phyloP scores from a whole-genome alignment of 2,329 filamentous ascomycete species.

The Parastagonospora nodorum region DNA sequence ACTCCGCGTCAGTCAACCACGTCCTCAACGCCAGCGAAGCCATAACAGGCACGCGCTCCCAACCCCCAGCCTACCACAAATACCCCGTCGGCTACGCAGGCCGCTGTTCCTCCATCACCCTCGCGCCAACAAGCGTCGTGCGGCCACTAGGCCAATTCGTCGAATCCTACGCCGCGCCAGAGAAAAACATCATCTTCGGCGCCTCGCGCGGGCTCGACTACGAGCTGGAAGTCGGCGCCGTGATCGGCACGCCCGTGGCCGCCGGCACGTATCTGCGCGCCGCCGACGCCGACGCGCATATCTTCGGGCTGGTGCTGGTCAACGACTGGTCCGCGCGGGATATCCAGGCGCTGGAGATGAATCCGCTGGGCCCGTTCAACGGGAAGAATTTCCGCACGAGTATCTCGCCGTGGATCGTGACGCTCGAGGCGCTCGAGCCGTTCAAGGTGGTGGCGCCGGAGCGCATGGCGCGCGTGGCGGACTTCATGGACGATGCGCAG shows the following conservation, averaged over 20 bases:
- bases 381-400: slow-evolving; percentile 65
- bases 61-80: slow-evolving; percentile 35
- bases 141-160: slow-evolving; percentile 36
- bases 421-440: slow-evolving; percentile 60
- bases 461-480: slow-evolving; percentile 25
- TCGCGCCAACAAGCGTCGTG: slow-evolving; percentile 49
- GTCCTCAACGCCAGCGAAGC: slow-evolving; percentile 56
- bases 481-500: slow-evolving; percentile 30
- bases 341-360: slow-evolving; percentile 66
- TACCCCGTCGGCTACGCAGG: slow-evolving; percentile 60
- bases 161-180: slow-evolving; percentile 39
- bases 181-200: slow-evolving; percentile 57
- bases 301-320: slow-evolving; percentile 66
- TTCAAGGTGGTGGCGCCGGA: slow-evolving; percentile 30
- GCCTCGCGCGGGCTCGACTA: slow-evolving; percentile 52
- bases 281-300: slow-evolving; percentile 56
- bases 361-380: slow-evolving; percentile 64
- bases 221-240: slow-evolving; percentile 56
- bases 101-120: slow-evolving; percentile 59
- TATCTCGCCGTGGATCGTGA: slow-evolving; percentile 67
- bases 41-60: slow-evolving; percentile 23
- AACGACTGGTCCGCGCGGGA: slow-evolving; percentile 70
- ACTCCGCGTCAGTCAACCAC: slow-evolving; percentile 60
- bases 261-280: slow-evolving; percentile 48
- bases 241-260: slow-evolving; percentile 50